phyloP scores from a whole-genome alignment of 2,329 filamentous ascomycete species.

The Cytospora paraplurivora region DNA sequence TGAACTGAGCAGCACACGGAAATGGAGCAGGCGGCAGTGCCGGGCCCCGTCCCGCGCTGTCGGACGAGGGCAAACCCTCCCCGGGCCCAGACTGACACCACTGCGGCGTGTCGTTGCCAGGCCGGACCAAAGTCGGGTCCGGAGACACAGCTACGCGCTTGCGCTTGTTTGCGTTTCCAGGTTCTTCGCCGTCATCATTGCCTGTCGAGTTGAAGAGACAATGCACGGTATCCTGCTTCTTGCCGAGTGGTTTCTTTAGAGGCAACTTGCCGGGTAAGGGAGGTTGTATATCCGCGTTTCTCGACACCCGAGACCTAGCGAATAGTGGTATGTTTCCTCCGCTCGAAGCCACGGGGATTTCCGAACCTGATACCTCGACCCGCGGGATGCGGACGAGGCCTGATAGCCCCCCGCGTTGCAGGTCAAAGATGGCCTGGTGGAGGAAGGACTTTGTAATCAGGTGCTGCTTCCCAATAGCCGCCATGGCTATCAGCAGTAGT shows the following conservation, averaged over 20 bases:
- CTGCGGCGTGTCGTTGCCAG: background rate
- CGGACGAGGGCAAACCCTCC: conserved; percentile 7
- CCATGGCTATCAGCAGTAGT: conserved; percentile 78
- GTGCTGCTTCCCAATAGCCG: conserved; percentile 72
- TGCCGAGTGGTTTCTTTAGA: conserved; percentile 39
- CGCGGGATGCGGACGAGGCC: conserved; percentile 20
- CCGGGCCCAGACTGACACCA: conserved; percentile 14
- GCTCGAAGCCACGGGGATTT: conserved; percentile 35
- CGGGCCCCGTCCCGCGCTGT: conserved; percentile 13
- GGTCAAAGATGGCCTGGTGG: conserved; percentile 81
- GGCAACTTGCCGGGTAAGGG: conserved; percentile 50
- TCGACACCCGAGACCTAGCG: conserved; percentile 47
- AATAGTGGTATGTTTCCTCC: conserved; percentile 49
- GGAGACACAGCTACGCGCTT: conserved; percentile 24
- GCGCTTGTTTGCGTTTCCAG: conserved; percentile 22
- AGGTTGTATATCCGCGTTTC: conserved; percentile 43
- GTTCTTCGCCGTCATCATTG: conserved; percentile 48
- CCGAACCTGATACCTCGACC: conserved; percentile 29
- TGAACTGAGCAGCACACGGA: conserved; percentile 10
- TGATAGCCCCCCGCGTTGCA: conserved; percentile 50
- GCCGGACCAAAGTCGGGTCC: conserved; percentile 1
- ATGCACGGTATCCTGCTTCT: conserved; percentile 37
- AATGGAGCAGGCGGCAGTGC: conserved; percentile 11
- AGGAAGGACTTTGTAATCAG: conserved; percentile 80
- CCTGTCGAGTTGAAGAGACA: conserved; percentile 58